Evolutionary conservation across 2,329 filamentous ascomycete species (phyloP), one percentile per base, ranked within the genome.

Genomic region (Ceratocystis colombiana): DNA sequence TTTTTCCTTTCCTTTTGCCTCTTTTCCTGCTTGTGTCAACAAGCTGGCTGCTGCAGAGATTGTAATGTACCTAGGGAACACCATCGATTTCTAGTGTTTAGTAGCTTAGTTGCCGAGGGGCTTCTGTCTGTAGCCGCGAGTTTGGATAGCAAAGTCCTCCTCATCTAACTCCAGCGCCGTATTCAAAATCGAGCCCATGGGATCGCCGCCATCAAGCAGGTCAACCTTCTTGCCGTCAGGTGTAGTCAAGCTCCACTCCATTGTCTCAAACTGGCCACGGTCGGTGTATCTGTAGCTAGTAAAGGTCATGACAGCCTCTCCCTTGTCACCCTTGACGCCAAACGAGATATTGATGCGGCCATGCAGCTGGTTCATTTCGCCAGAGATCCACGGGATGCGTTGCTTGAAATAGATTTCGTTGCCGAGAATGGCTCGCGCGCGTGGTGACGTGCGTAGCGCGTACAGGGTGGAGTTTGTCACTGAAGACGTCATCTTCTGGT

Each of bases 311-410:
- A 85, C 80, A 6, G 86, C 94, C 70, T 80, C 78, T 67, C 77
- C 79, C 73, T 81, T 85, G 37, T 85, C 89, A 50, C 94, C 94
- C 77, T 89, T 90, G 33, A 99, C 94, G 77, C 84, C 82, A 75
- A 96, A 97, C 66, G 78, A 79, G 68, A 99, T 89, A 79, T 97
- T 82, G 74, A 99, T 96, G 71, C 85, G 81, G 28, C 94, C 94
- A 76, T 93, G 90, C 74, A 97, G 77, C 79, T 96, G 93, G 77
- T 96, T 95, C 82, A 99, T 88, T 78, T 90, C 86, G 68, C 89
- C 89, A 72, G 82, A 80, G 72, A 94, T 92, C 88, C 88, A 93
- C 57, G 89, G 89, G 73, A 93, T 88, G 76, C 87, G 83, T 73
- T 84, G 81, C 70, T 83, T 82, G 76, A 92, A 93, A 76, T 90